Evolutionary conservation across 352 stramenopile species (phyloP).

Genomic region (Elongisporangium anandrum): DNA sequence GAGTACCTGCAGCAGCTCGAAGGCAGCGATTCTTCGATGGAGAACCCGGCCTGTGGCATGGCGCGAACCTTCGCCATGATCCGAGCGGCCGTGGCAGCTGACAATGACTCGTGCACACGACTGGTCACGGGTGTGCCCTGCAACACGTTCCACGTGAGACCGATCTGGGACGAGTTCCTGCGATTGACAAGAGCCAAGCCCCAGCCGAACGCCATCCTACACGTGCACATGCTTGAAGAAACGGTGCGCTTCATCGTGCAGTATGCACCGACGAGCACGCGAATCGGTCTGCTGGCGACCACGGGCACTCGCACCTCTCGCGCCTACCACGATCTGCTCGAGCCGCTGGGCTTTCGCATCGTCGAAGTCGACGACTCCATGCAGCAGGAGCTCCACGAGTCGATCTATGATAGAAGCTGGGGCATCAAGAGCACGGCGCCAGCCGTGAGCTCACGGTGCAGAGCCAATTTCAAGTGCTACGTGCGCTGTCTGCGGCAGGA

Average conservation of each 20-base stretch:
- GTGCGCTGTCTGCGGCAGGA: constrained; percentile 31
- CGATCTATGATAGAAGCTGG: constrained; percentile 69
- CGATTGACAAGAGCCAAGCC: constrained; percentile 18
- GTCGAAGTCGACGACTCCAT: constrained; percentile 42
- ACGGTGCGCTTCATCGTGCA: constrained; percentile 52
- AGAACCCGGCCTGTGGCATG: constrained; percentile 74
- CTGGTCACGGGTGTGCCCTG: constrained; percentile 64
- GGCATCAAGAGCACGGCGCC: constrained; percentile 74
- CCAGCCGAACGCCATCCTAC: background rate
- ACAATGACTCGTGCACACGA: constrained; percentile 16
- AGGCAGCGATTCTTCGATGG: constrained; percentile 13
- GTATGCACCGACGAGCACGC: constrained; percentile 34
- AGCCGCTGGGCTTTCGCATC: constrained; percentile 49
- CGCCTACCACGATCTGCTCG: constrained; percentile 67
- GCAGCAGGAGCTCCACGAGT: constrained; percentile 65
- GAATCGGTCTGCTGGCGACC: constrained; percentile 62
- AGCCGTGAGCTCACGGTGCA: constrained; percentile 36
- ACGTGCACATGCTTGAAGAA: constrained; percentile 75
- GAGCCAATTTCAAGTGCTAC: constrained; percentile 62
- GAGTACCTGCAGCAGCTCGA: constrained; percentile 40
- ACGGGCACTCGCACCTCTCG: constrained; percentile 57
- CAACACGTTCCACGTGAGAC: constrained; percentile 72
- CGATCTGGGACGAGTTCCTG: constrained; percentile 73
- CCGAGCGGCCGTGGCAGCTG: constrained; percentile 24
- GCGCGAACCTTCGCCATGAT: constrained; percentile 74